phyloP scores from a whole-genome alignment of 1,284 basidiomycete species.

The Takashimella koratensis region DNA sequence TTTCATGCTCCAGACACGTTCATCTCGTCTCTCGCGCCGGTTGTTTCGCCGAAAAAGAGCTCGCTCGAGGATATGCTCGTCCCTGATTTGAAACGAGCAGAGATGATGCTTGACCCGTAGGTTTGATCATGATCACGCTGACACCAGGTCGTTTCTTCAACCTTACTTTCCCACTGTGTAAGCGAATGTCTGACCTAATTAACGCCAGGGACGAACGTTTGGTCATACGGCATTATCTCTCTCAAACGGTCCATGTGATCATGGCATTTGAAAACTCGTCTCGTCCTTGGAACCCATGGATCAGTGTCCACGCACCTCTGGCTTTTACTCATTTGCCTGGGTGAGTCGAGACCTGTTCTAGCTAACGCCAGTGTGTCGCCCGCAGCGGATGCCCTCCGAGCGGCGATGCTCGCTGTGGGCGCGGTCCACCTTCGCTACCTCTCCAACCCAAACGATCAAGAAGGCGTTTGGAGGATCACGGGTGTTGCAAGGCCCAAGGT shows the following conservation, averaged over 20 bases:
- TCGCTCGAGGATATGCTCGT: conserved; percentile 21
- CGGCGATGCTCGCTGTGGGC: conserved; percentile 40
- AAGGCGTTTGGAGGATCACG: conserved; percentile 33
- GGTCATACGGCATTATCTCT: conserved; percentile 45
- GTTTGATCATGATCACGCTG: conserved; percentile 10
- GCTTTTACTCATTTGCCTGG: conserved; percentile 40
- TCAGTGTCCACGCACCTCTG: conserved; percentile 37
- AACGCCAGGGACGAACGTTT: conserved; percentile 36
- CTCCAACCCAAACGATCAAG: conserved; percentile 30
- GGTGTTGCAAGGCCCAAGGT: conserved; percentile 29
- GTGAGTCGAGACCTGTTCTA: conserved; percentile 16
- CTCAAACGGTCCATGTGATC: conserved; percentile 40
- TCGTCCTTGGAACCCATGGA: conserved; percentile 45
- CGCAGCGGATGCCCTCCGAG: conserved; percentile 41
- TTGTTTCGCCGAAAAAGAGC: conserved; percentile 22
- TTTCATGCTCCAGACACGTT: conserved; percentile 19
- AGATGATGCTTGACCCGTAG: conserved; percentile 43
- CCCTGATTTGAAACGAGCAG: conserved; percentile 24
- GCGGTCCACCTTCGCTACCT: conserved; percentile 41
- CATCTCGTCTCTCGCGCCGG: conserved; percentile 16
- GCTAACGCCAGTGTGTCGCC: conserved; percentile 18
- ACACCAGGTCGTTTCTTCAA: conserved; percentile 34
- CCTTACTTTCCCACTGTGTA: conserved; percentile 41
- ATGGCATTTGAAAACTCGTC: conserved; percentile 36
- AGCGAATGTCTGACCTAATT: conserved; percentile 10